Conservation (phyloP, 371 early-diverging fungal genomes). For the Apophysomyces elegans region DNA sequence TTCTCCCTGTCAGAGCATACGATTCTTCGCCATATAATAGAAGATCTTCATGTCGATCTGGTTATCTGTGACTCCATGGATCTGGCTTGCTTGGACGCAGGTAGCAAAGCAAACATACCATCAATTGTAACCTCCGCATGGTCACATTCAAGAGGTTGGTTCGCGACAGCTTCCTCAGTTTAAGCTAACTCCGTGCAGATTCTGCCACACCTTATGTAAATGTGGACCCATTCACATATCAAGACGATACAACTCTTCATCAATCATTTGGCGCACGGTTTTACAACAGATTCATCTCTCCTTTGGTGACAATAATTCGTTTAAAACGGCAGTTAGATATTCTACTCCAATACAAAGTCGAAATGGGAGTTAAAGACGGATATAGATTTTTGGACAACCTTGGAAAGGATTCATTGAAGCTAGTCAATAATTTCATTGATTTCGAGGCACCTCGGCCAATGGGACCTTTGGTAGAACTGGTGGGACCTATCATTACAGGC, state of each 20-base stretch:
- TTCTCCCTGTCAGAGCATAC: too few relatives aligned
- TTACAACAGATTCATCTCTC: conserved; percentile 24
- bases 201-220: conserved; percentile 32
- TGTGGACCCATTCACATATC: background rate
- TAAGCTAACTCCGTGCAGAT: conserved; percentile 8
- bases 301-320: background rate
- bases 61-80: conserved; percentile 16
- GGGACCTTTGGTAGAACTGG: conserved; percentile 36
- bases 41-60: conserved; percentile 8
- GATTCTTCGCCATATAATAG: background rate
- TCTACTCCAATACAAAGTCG: background rate
- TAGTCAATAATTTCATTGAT: conserved; percentile 34
- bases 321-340: background rate
- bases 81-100: conserved; percentile 16
- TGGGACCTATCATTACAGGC: conserved; percentile 40
- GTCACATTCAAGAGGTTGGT: background rate
- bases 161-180: too few relatives aligned
- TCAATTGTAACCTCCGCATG: conserved; percentile 5
- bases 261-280: conserved; percentile 20
- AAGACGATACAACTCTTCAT: conserved; percentile 18
- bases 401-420: conserved; percentile 25
- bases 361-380: background rate
- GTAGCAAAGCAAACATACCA: background rate
- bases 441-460: conserved; percentile 36
- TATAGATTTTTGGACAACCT: background rate